phyloP scores from a whole-genome alignment of 1,139 yeast species.

The Taphrina populina region DNA sequence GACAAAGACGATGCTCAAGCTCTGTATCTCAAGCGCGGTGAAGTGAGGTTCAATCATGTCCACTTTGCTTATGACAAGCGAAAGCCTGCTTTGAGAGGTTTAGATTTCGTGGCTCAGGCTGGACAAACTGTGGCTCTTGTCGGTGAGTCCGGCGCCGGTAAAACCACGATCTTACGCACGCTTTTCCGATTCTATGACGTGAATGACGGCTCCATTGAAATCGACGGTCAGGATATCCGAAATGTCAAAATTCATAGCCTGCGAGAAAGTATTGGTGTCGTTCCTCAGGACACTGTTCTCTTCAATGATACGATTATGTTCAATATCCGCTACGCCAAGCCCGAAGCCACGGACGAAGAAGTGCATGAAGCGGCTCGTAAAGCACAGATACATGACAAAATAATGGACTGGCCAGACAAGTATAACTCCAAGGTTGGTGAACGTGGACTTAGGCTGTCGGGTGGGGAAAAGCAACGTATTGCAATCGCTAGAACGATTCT shows the following conservation, averaged over 20 bases:
- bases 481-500: conserved; percentile 81
- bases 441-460: conserved; percentile 81
- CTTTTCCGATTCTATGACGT: conserved; percentile 90
- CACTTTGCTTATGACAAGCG: conserved; percentile 88
- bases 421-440: conserved; percentile 78
- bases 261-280: conserved; percentile 77
- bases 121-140: conserved; percentile 84
- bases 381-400: conserved; percentile 66
- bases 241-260: conserved; percentile 73
- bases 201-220: conserved; percentile 67
- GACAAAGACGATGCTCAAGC: conserved; percentile 53
- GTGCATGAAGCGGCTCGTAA: conserved; percentile 61
- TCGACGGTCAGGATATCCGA: conserved; percentile 87
- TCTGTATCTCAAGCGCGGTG: conserved; percentile 52
- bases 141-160: conserved; percentile 91
- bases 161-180: conserved; percentile 80
- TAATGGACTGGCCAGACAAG: conserved; percentile 56
- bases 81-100: conserved; percentile 76
- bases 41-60: conserved; percentile 83
- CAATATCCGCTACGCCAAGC: conserved; percentile 81
- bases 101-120: conserved; percentile 79
- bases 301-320: conserved; percentile 88
- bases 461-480: conserved; percentile 86
- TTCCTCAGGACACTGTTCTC: conserved; percentile 95
- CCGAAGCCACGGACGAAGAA: conserved; percentile 71